Base-by-base conservation (phyloP, 2,329 filamentous ascomycete species). In the Fusarium sp. region DNA sequence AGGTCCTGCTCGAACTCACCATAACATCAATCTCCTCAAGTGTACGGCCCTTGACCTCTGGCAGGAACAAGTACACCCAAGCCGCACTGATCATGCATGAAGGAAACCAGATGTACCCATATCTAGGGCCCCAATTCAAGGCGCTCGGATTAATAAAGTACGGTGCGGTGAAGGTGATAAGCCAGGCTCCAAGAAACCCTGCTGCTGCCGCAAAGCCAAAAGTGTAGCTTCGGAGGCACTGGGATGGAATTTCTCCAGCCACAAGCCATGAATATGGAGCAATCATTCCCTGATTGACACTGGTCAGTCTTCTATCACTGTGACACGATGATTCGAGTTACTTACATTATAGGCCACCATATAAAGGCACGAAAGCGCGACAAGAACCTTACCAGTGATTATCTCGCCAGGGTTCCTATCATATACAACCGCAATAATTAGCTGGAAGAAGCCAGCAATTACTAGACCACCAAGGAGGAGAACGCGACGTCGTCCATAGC, bases 141-240 rank as follows among this genome's bases (percentile, higher is more conserved):
- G 72, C 61, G 3, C 62, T 69, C 2, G 72, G 72, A 14, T 74
- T 74, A 3, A 74, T 74, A 10, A 74, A 74, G 24, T 74, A 74
- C 0, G 72, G 72, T 11, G 72, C 70, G 0, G 72, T 74, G 12
- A 74, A 74, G 0, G 72, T 74, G 5, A 74, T 73, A 4, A 74
- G 49, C 72, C 71, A 74, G 5, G 71, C 71, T 1, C 67, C 72
- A 0, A 74, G 52, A 10, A 74, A 74, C 0, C 72, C 72, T 0
- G 63, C 47, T 0, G 72, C 72, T 6, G 71, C 61, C 1, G 72
- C 72, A 13, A 74, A 42, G 1, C 72, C 72, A 34, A 74, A 74
- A 0, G 72, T 74, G 7, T 73, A 71, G 4, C 69, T 74, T 37
- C 72, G 64, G 14, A 74, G 64, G n/a, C 72, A 72, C 14, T 74